A percentile compares a stretch with the other conserved stretches of the same genome.
Evolutionary conservation across 2,329 filamentous ascomycete species (phyloP).

Genomic region (Mariannaea sp.): DNA sequence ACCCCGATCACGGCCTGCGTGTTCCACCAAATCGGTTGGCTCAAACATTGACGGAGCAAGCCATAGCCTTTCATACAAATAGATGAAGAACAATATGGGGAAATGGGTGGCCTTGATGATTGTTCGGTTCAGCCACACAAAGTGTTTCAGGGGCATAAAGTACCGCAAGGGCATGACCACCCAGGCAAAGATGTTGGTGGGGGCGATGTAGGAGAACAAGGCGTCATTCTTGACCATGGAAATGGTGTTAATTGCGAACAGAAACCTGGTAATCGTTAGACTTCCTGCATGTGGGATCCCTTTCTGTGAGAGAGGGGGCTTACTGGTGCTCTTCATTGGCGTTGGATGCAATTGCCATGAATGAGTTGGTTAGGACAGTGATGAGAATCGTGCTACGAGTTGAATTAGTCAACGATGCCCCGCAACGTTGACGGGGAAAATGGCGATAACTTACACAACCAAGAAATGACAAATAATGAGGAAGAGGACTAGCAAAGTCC

Average conservation of each 20-base stretch:
- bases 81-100: conserved; percentile 85
- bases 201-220: conserved; percentile 90
- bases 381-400: conserved; percentile 76
- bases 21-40: conserved; percentile 83
- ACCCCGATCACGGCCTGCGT: conserved; percentile 57
- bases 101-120: conserved; percentile 92
- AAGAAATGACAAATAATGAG: conserved; percentile 95
- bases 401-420: conserved; percentile 6
- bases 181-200: conserved; percentile 92
- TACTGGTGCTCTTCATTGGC: conserved; percentile 86
- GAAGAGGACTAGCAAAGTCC: conserved; percentile 76
- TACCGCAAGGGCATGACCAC: conserved; percentile 82
- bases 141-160: conserved; percentile 77
- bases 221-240: conserved; percentile 99
- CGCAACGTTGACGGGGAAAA: neutral
- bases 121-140: conserved; percentile 84
- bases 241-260: conserved; percentile 96
- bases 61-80: conserved; percentile 81
- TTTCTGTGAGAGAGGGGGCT: conserved; percentile 36
- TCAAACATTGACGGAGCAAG: conserved; percentile 78
- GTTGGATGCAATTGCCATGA: conserved; percentile 93
- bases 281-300: neutral
- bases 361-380: conserved; percentile 94
- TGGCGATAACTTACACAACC: conserved; percentile 67
- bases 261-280: conserved; percentile 57